phyloP scores from a whole-genome alignment of 345 rosid species.

The Angophora floribunda region DNA sequence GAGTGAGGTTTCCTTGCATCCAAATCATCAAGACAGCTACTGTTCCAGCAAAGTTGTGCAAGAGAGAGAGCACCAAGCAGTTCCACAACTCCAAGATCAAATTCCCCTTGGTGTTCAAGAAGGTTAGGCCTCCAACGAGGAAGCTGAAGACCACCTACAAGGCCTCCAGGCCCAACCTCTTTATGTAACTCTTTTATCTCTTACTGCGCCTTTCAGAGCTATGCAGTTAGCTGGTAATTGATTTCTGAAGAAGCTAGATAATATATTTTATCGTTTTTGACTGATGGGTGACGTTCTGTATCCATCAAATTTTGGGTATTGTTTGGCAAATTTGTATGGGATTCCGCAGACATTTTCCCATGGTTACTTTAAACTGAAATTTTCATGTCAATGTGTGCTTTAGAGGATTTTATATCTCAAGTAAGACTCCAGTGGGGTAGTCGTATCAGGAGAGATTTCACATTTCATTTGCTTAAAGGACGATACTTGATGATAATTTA shows the following conservation, averaged over 20 bases:
- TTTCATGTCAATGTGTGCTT: neutral
- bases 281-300: neutral
- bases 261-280: neutral
- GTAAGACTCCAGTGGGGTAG: neutral
- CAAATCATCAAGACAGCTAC: constrained; percentile 30
- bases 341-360: neutral
- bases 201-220: neutral
- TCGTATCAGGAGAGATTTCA: neutral
- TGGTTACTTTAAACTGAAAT: neutral
- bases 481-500: neutral
- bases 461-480: neutral
- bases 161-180: constrained; percentile 31
- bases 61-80: constrained; percentile 34
- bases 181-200: constrained; percentile 6
- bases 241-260: neutral
- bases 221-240: neutral
- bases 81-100: constrained; percentile 30
- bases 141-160: constrained; percentile 35
- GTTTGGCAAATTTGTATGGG: neutral
- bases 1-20: constrained; percentile 28
- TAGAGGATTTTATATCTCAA: neutral
- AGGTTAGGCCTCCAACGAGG: constrained; percentile 33
- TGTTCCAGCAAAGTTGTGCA: constrained; percentile 29
- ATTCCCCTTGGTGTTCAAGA: constrained; percentile 27
- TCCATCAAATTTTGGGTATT: neutral